phyloP scores from a whole-genome alignment of 768 basidiomycete species.

The Leccinum longicurvipes region DNA sequence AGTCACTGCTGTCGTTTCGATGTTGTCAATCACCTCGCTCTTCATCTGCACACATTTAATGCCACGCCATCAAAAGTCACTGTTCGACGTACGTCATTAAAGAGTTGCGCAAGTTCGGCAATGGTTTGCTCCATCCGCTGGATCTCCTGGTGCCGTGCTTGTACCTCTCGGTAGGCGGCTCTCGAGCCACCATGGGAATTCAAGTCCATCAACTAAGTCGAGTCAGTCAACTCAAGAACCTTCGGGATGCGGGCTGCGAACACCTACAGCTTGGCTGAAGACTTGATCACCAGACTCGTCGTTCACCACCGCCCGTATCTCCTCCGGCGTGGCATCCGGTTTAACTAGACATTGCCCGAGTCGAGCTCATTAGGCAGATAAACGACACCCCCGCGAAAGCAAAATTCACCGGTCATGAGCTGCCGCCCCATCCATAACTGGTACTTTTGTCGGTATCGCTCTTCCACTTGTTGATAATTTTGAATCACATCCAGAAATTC shows the following conservation, averaged over 20 bases:
- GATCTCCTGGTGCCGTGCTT: conserved; percentile 94
- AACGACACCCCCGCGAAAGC: not conserved
- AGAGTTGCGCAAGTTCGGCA: conserved; percentile 91
- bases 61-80: not conserved
- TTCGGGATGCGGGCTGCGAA: not conserved
- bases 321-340: conserved; percentile 88
- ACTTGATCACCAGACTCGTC: conserved; percentile 80
- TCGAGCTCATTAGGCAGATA: not conserved
- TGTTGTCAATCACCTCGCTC: conserved; percentile 79
- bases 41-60: conserved; percentile 64
- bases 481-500: conserved; percentile 89
- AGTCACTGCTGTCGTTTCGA: conserved; percentile 70
- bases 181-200: conserved; percentile 87
- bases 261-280: conserved; percentile 78
- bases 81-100: conserved; percentile 73
- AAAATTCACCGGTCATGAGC: conserved; percentile 70
- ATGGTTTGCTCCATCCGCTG: conserved; percentile 92
- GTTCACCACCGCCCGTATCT: conserved; percentile 79
- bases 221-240: not conserved
- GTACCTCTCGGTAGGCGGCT: conserved; percentile 91
- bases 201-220: conserved; percentile 72
- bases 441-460: conserved; percentile 72
- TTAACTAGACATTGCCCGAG: conserved; percentile 53
- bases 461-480: conserved; percentile 79
- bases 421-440: conserved; percentile 82